Percentiles rank a stretch among this genome's conserved stretches.
Evolutionary conservation across 192 early-diverging fungal genomes (phyloP).

Genomic region (Backusella tuberculispora): DNA sequence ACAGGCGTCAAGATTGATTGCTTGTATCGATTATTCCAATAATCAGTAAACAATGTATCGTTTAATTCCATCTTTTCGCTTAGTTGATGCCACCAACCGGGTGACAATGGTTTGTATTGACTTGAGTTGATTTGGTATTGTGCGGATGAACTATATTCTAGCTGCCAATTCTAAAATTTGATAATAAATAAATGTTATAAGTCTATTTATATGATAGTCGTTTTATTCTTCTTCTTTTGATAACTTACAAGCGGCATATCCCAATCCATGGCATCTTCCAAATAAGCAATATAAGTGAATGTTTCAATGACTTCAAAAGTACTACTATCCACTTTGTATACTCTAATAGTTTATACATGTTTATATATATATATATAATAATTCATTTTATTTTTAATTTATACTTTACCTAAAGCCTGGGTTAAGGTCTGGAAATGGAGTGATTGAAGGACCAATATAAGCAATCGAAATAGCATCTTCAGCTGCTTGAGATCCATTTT

Average conservation of each 20-base stretch:
- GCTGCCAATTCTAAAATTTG: slow-evolving; percentile 48
- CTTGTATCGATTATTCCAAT: slow-evolving; percentile 47
- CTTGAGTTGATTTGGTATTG: slow-evolving; percentile 31
- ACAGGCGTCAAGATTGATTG: slow-evolving; percentile 22
- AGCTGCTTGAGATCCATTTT: slow-evolving; percentile 32
- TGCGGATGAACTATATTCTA: slow-evolving; percentile 52
- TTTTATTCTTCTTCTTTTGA: neutral
- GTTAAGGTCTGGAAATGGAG: slow-evolving; percentile 54
- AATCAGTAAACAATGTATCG: slow-evolving; percentile 40
- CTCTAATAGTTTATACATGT: slow-evolving; percentile 23
- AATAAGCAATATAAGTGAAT: slow-evolving; percentile 53
- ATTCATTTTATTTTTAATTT: too few species aligned
- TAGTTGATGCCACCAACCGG: slow-evolving; percentile 59
- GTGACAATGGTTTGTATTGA: slow-evolving; percentile 38
- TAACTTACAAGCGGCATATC: slow-evolving; percentile 33
- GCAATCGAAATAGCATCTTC: slow-evolving; percentile 49
- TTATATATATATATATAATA: too few species aligned
- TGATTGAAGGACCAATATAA: slow-evolving; percentile 56
- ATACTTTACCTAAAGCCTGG: slow-evolving; percentile 57
- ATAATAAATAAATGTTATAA: neutral
- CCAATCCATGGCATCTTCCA: slow-evolving; percentile 46
- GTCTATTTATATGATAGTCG: neutral
- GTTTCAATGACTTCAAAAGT: slow-evolving; percentile 57
- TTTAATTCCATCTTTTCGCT: slow-evolving; percentile 46
- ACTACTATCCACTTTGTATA: slow-evolving; percentile 56